Conservation (phyloP, 257 asterid species). For the Dorcoceras hygrometricum region DNA sequence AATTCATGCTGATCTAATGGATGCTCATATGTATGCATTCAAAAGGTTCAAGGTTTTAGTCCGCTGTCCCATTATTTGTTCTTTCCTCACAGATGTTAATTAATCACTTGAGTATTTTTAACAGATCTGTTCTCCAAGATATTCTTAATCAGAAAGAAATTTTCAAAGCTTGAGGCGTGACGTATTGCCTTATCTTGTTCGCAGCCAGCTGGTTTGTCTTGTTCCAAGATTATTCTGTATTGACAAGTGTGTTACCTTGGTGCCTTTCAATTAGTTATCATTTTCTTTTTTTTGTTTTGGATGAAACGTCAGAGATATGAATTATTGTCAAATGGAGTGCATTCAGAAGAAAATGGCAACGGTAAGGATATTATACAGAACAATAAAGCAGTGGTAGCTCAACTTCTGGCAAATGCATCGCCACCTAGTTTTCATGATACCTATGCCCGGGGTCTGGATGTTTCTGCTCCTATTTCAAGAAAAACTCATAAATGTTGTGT, state of each 20-base stretch:
- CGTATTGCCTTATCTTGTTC: slow-evolving; percentile 93
- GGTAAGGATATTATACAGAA: slow-evolving; percentile 52
- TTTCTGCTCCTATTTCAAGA: slow-evolving; percentile 41
- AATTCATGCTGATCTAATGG: slow-evolving; percentile 91
- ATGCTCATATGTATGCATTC: slow-evolving; percentile 97
- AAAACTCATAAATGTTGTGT: slow-evolving; percentile 90
- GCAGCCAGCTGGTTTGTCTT: slow-evolving; percentile 82
- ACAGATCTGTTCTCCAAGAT: slow-evolving; percentile 81
- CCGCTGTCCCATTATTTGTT: slow-evolving; percentile 27
- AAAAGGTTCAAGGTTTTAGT: slow-evolving; percentile 67
- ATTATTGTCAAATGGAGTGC: slow-evolving; percentile 56
- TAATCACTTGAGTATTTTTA: slow-evolving; percentile 19
- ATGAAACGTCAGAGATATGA: slow-evolving; percentile 70
- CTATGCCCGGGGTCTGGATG: slow-evolving; percentile 56
- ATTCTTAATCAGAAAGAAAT: slow-evolving; percentile 67
- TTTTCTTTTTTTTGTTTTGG: slow-evolving; percentile 28
- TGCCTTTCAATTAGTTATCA: neutral
- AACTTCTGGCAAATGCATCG: slow-evolving; percentile 86
- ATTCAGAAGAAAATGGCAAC: slow-evolving; percentile 74
- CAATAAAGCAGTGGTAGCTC: slow-evolving; percentile 64
- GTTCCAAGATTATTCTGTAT: slow-evolving; percentile 16
- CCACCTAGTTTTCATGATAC: slow-evolving; percentile 82
- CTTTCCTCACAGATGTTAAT: slow-evolving; percentile 17
- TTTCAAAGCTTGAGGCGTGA: slow-evolving; percentile 85
- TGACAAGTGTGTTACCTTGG: neutral